Evolutionary conservation across 2,329 filamentous ascomycete species (phyloP), one percentile per base, ranked within the genome.

Genomic region (Grosmannia penicillata): DNA sequence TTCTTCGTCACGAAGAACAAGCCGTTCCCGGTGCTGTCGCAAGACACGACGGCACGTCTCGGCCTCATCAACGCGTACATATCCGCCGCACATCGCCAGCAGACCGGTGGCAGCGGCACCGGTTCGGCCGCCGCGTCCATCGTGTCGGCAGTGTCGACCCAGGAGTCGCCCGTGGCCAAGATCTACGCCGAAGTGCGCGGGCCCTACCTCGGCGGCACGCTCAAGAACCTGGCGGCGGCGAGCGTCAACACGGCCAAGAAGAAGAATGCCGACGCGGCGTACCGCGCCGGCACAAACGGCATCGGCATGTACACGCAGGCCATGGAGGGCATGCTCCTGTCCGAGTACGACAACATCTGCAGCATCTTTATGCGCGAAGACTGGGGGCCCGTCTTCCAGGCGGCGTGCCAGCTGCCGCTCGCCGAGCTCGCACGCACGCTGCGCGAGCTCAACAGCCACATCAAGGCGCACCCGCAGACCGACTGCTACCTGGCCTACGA

Each of bases 401-500:
- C 77, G 14, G 87, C 87, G 2, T 91, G 83, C 53, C 78, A 85
- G 50, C 66, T 72, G 25, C 72, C 87, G 11, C 66, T 98, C 43
- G 70, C 76, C 8, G 86, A 94, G 51, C 81, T 96, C 48, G 77
- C 81, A 6, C 78, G 84, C 48, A 95, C 91, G 0, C 59, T 96
- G 38, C 75, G 82, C 22, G 89, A 96, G 51, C 68, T 98, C 24
- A 95, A 96, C 56, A 70, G 74, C 36, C 87, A 95, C 52, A 86
- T 96, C 57, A 86, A 87, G 53, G 65, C 72, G 29, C 87, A 95
- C 52, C 63, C 95, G 28, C 73, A 77, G 47, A 94, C 85, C 0
- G 91, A 98, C 56, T 96, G 89, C 58, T 96, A 84, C 55, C 70
- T 98, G 35, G 86, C 86, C 8, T 98, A 93, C 55, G 91, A 98